Conservation (phyloP, 805 yeast species). For the Spathaspora arborariae region DNA sequence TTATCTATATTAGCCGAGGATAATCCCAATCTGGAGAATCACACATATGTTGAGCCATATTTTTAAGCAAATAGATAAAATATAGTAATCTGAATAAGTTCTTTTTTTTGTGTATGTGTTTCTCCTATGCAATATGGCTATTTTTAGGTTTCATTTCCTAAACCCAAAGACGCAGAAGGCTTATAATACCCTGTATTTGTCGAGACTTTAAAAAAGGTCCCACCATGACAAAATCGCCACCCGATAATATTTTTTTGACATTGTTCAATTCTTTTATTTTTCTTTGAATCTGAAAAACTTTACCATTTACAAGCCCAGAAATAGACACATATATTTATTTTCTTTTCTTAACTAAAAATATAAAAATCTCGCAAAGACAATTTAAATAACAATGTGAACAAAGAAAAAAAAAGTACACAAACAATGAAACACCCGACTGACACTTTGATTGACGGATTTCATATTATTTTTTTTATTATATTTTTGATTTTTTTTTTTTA, state of each 20-base stretch:
- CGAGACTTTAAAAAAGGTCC: neutral
- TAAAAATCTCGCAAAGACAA: neutral
- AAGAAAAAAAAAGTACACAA: neutral
- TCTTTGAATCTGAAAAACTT: neutral
- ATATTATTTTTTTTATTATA: slow-evolving; percentile 1
- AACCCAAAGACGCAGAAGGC: neutral
- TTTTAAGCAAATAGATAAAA: no score
- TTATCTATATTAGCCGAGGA: no score
- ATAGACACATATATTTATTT: neutral
- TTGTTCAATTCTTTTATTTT: neutral
- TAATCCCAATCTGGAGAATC: no score
- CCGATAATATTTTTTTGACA: no score
- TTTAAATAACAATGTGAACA: neutral
- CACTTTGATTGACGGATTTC: slow-evolving; percentile 2
- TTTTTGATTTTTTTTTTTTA: neutral
- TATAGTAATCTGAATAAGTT: no score
- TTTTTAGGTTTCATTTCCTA: neutral
- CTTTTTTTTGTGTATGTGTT: no score
- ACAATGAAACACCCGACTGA: no score
- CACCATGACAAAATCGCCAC: neutral
- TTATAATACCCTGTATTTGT: neutral
- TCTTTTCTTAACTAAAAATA: neutral
- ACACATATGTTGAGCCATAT: no score
- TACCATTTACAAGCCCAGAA: neutral
- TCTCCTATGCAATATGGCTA: no score